These are phyloP conservation scores for Lycium ferocissimum DNA, from an alignment of 257 asterid genomes.

Conservation along the genomic window DNA sequence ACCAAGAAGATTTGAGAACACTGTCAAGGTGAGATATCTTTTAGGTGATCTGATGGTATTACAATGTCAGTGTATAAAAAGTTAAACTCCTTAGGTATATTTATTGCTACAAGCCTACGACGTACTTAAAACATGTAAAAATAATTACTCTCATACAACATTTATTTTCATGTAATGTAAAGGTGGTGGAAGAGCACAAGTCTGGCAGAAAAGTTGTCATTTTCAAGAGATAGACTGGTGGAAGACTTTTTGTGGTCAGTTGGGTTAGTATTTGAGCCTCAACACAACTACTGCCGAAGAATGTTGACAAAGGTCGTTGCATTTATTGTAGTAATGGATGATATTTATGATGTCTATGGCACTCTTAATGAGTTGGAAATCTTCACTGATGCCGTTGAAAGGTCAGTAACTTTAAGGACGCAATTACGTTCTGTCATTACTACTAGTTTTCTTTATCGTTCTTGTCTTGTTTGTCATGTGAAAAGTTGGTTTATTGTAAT, in stretches of 20 bases:
- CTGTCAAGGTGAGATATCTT: constrained; percentile 36
- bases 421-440: too few relatives aligned
- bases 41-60: too few relatives aligned
- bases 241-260: background rate
- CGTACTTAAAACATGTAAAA: too few relatives aligned
- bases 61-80: too few relatives aligned
- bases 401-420: background rate
- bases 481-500: too few relatives aligned
- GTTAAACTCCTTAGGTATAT: too few relatives aligned
- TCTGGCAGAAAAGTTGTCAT: background rate
- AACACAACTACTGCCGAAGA: background rate
- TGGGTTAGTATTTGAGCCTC: constrained; percentile 12
- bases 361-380: background rate
- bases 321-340: background rate
- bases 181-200: background rate
- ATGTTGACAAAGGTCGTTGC: background rate
- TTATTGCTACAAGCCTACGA: too few relatives aligned
- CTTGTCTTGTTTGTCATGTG: too few relatives aligned
- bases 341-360: constrained; percentile 14
- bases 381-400: background rate
- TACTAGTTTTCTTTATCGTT: too few relatives aligned
- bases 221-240: background rate
- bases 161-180: background rate
- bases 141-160: too few relatives aligned
- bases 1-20: constrained; percentile 45